Evolutionary conservation across 345 rosid genomes (phyloP).

Genomic region (Streptanthus diversifolius): DNA sequence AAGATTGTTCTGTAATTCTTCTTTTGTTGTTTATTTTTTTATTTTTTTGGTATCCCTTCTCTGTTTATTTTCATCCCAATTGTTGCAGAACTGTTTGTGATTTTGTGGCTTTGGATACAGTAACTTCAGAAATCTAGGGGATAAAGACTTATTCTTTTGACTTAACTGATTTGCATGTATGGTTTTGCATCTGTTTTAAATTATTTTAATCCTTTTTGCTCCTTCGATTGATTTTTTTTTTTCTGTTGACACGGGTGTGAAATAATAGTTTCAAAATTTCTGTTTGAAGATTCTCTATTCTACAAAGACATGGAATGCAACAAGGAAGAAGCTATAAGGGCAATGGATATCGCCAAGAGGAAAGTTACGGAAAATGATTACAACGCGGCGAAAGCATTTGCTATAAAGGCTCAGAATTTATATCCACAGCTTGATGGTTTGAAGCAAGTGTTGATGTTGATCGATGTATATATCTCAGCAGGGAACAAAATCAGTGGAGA

Average conservation of each 20-base stretch:
- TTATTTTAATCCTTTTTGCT: not conserved
- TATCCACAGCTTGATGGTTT: constrained; percentile 70
- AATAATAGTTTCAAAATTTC: not conserved
- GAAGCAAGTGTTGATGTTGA: constrained; percentile 49
- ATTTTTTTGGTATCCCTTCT: not conserved
- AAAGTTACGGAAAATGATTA: constrained; percentile 60
- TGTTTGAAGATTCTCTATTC: not conserved
- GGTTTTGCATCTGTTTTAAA: not conserved
- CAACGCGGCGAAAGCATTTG: constrained; percentile 57
- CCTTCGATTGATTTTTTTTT: not conserved
- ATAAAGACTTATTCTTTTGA: not conserved
- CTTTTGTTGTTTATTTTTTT: no score
- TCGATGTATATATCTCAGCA: constrained; percentile 60
- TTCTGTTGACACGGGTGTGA: not conserved
- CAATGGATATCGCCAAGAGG: constrained; percentile 73
- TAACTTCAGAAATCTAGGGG: not conserved
- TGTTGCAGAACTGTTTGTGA: not conserved
- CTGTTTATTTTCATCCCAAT: not conserved
- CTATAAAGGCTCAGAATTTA: constrained; percentile 65
- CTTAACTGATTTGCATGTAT: constrained; percentile 17
- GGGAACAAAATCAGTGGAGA: constrained; percentile 50
- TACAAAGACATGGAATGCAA: constrained; percentile 64
- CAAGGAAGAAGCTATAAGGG: constrained; percentile 72
- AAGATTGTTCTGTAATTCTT: no score
- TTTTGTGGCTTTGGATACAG: not conserved